phyloP scores from a whole-genome alignment of 2,329 filamentous ascomycete genomes.

The Orbilia oligospora region DNA sequence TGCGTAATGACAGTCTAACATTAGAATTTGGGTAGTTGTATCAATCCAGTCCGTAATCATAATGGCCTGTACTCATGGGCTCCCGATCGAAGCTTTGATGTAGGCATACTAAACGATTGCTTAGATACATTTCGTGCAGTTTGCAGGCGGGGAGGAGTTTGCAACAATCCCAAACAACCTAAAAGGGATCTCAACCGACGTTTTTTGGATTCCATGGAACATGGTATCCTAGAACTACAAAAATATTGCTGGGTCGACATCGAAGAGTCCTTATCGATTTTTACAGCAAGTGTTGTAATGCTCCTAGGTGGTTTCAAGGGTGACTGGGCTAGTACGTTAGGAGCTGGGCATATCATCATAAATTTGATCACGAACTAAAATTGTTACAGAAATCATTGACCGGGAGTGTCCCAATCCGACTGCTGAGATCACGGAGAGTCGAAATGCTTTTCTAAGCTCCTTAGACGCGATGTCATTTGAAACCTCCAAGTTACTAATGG shows the following conservation, averaged over 20 bases:
- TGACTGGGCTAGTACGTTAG: neutral
- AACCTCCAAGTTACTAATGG: neutral
- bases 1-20: neutral
- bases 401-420: neutral
- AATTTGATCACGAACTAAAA: neutral
- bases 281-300: neutral
- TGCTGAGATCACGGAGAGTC: neutral
- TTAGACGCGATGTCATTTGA: conserved; percentile 1
- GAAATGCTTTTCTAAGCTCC: neutral
- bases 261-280: neutral
- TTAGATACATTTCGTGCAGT: neutral
- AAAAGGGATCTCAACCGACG: neutral
- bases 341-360: neutral
- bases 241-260: neutral
- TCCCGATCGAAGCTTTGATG: too few relatives aligned
- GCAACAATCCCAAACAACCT: neutral
- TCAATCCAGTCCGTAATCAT: neutral
- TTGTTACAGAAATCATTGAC: neutral
- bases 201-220: neutral
- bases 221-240: neutral
- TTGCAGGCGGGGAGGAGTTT: neutral
- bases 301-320: neutral
- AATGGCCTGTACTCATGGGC: too few relatives aligned
- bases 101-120: neutral
- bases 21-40: neutral